phyloP scores from a whole-genome alignment of 2,329 filamentous ascomycete species.

The Xylariaceae sp. region DNA sequence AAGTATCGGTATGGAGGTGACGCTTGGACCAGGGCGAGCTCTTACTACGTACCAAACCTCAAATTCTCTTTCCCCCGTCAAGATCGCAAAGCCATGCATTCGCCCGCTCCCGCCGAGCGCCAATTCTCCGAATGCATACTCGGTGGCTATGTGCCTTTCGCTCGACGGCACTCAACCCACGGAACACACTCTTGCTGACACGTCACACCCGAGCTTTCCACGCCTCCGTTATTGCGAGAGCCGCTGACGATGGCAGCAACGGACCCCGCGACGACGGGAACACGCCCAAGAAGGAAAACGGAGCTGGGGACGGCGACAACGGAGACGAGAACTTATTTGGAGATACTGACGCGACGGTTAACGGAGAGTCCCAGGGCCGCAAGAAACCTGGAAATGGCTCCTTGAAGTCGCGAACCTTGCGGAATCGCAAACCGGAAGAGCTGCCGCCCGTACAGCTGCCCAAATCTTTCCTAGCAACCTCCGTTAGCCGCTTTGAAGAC shows the following conservation, averaged over 20 bases:
- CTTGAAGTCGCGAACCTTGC: constrained; percentile 27
- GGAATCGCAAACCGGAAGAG: constrained; percentile 40
- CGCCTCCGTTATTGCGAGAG: constrained; percentile 20
- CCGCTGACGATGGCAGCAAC: constrained; percentile 23
- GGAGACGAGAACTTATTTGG: constrained; percentile 29
- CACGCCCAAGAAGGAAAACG: constrained; percentile 27
- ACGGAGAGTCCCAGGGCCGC: constrained; percentile 30
- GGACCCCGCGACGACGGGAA: constrained; percentile 26
- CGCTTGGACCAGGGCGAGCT: constrained; percentile 21
- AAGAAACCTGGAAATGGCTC: constrained; percentile 28
- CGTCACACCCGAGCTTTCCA: constrained; percentile 29
- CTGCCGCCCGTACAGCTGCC: constrained; percentile 60
- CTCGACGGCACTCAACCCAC: constrained; percentile 29
- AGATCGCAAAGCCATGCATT: constrained; percentile 33
- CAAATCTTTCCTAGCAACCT: constrained; percentile 56
- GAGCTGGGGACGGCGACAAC: constrained; percentile 8
- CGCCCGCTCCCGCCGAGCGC: constrained; percentile 37
- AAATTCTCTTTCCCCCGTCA: constrained; percentile 1
- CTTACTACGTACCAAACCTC: constrained; percentile 1
- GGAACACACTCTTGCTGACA: constrained; percentile 17
- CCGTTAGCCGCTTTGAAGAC: constrained; percentile 48
- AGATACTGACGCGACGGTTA: constrained; percentile 19
- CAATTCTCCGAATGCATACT: constrained; percentile 39
- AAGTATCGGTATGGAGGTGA: constrained; percentile 1
- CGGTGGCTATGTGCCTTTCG: constrained; percentile 37